These are phyloP conservation scores for Esteya vermicola DNA, from an alignment of 2,329 filamentous ascomycete genomes.

Conservation along the genomic window DNA sequence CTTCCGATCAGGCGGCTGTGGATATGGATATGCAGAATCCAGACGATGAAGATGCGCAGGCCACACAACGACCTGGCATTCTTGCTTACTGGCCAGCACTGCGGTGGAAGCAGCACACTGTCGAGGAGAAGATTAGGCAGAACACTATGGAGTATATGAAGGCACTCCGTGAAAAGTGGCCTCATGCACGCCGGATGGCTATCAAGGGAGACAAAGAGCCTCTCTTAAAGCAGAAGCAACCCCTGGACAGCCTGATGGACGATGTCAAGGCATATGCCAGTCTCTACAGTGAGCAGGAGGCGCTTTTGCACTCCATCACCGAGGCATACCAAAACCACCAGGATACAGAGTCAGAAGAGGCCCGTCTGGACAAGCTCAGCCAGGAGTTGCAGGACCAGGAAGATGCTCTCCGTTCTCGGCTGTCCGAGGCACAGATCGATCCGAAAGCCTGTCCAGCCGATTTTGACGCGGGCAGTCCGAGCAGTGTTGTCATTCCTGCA, in stretches of 20 bases:
- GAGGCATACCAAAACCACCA: conserved; percentile 35
- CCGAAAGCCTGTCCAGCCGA: conserved; percentile 9
- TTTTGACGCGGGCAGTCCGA: conserved; percentile 13
- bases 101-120: conserved; percentile 16
- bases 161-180: conserved; percentile 30
- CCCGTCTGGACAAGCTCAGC: conserved; percentile 31
- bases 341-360: conserved; percentile 37
- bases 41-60: neutral
- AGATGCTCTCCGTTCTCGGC: conserved; percentile 22
- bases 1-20: too few species aligned
- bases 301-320: conserved; percentile 30
- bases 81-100: conserved; percentile 9
- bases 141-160: conserved; percentile 33
- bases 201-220: conserved; percentile 36
- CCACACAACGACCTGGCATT: conserved; percentile 5
- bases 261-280: conserved; percentile 27
- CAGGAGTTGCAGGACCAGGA: conserved; percentile 30
- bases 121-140: conserved; percentile 28
- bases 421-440: conserved; percentile 29
- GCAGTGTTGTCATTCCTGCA: conserved; percentile 24
- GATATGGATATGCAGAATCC: neutral
- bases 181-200: conserved; percentile 28
- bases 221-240: conserved; percentile 29
- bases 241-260: conserved; percentile 24
- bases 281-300: conserved; percentile 28